Evolutionary conservation across 202 grass and related monocot species (phyloP).

Genomic region (Musa balbisiana): DNA sequence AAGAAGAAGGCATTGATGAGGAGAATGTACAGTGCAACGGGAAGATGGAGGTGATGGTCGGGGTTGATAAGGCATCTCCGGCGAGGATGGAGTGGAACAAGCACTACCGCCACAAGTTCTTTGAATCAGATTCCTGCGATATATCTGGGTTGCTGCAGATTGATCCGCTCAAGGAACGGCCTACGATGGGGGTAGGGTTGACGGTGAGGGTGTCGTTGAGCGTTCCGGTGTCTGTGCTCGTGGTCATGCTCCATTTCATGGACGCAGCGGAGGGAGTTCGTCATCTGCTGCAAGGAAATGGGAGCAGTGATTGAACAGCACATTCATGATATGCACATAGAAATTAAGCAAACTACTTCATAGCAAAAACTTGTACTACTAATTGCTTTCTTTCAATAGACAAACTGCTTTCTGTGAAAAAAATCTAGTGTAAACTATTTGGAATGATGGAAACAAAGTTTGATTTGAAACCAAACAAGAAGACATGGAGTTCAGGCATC

Average conservation of each 20-base stretch:
- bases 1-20: neutral
- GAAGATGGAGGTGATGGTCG: neutral
- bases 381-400: too few species aligned
- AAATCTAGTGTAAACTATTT: too few species aligned
- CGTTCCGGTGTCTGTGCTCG: constrained; percentile 6
- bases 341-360: too few species aligned
- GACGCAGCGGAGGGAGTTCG: neutral
- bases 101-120: neutral
- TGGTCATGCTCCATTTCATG: neutral
- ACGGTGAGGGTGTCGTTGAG: neutral
- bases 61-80: neutral
- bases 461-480: too few species aligned
- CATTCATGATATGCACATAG: too few species aligned
- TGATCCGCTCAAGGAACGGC: neutral
- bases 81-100: neutral
- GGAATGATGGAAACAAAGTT: too few species aligned
- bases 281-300: neutral
- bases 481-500: too few species aligned
- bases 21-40: neutral
- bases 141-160: neutral
- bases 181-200: neutral
- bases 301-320: neutral
- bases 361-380: too few species aligned
- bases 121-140: neutral
- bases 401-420: too few species aligned